These are phyloP conservation scores for Thelonectria olida DNA, from an alignment of 2,329 filamentous ascomycete species.

Conservation along the genomic window DNA sequence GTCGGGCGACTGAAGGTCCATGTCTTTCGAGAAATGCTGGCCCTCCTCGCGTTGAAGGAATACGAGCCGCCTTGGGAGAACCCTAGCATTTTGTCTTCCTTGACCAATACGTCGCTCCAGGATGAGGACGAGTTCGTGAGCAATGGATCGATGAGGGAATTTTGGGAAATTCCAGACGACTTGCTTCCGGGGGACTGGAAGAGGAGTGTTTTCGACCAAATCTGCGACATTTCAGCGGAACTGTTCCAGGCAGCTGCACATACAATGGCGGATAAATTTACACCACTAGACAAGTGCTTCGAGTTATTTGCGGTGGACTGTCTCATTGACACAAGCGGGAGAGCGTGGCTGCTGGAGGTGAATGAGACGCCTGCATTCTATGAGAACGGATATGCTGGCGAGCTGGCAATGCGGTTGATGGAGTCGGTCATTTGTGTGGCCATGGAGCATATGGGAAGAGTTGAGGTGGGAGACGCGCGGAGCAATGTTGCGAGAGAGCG, in stretches of 20 bases:
- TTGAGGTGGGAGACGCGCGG: neutral
- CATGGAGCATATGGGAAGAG: slow-evolving; percentile 46
- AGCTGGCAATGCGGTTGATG: slow-evolving; percentile 46
- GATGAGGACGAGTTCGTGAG: slow-evolving; percentile 45
- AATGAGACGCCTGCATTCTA: slow-evolving; percentile 52
- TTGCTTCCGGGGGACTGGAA: slow-evolving; percentile 47
- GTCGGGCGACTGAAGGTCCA: slow-evolving; percentile 50
- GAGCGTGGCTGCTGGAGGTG: slow-evolving; percentile 48
- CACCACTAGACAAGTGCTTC: slow-evolving; percentile 47
- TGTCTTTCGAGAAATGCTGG: slow-evolving; percentile 49
- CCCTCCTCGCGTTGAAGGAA: slow-evolving; percentile 45
- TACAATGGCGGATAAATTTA: slow-evolving; percentile 52
- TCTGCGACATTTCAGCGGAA: slow-evolving; percentile 46
- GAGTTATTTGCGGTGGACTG: slow-evolving; percentile 51
- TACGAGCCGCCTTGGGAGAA: slow-evolving; percentile 49
- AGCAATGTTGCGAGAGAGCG: neutral
- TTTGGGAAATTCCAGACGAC: slow-evolving; percentile 42
- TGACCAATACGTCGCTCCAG: slow-evolving; percentile 51
- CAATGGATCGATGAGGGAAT: slow-evolving; percentile 47
- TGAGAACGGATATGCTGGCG: slow-evolving; percentile 44
- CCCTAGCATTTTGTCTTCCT: slow-evolving; percentile 44
- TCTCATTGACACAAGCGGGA: slow-evolving; percentile 44
- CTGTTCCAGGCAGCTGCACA: slow-evolving; percentile 46
- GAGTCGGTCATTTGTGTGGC: slow-evolving; percentile 46
- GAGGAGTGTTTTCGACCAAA: slow-evolving; percentile 43